Percentiles rank a stretch among this genome's conserved stretches.
Evolutionary conservation across 1,284 basidiomycete genomes (phyloP).

Genomic region (Trichosporon ovoides): DNA sequence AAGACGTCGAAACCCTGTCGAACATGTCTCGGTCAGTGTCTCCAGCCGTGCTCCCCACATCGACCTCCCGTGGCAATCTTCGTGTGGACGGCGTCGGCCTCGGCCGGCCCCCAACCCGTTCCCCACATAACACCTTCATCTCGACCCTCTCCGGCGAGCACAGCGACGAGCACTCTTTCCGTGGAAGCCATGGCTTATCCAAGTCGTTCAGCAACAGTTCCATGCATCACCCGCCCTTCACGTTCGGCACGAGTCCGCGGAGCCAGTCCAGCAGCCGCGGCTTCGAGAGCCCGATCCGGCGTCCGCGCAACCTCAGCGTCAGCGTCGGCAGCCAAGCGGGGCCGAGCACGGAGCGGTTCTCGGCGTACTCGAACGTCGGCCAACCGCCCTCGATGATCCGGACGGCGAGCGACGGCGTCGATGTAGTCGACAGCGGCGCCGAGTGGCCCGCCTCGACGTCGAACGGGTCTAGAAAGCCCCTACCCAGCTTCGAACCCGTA

Average conservation of each 20-base stretch:
- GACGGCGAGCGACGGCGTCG: slow-evolving; percentile 39
- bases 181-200: not conserved
- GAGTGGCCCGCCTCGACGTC: slow-evolving; percentile 28
- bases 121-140: not conserved
- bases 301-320: not conserved
- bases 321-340: not conserved
- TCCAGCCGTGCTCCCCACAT: slow-evolving; percentile 1
- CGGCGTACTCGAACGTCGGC: not conserved
- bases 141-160: slow-evolving; percentile 9
- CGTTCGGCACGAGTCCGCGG: not conserved
- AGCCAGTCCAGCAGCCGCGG: not conserved
- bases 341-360: not conserved
- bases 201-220: slow-evolving; percentile 2
- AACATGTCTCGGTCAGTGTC: slow-evolving; percentile 11
- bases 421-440: slow-evolving; percentile 29
- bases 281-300: not conserved
- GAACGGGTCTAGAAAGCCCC: not conserved
- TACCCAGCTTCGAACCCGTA: not conserved
- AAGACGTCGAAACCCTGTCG: slow-evolving; percentile 6
- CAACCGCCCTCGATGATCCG: slow-evolving; percentile 23
- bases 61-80: not conserved
- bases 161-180: slow-evolving; percentile 9
- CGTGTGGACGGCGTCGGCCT: not conserved
- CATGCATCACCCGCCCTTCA: not conserved
- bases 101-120: not conserved